A percentile compares a stretch with the other conserved stretches of the same genome.
Conservation (phyloP, 495 filamentous ascomycete genomes). For the Penicillium simplicissimum region DNA sequence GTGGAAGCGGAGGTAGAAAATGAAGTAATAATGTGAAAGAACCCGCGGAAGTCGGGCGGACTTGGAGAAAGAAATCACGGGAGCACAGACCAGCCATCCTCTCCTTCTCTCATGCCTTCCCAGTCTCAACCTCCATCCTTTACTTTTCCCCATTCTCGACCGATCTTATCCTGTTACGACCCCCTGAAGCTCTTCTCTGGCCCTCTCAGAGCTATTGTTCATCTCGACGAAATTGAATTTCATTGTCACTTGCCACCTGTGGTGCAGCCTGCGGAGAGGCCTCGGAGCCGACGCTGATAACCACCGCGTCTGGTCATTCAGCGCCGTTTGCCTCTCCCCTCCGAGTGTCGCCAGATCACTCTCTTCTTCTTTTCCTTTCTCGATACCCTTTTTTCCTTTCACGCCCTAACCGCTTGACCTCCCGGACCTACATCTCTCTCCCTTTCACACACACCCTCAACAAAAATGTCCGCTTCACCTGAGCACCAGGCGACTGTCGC, state of each 20-base stretch:
- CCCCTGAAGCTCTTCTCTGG: neutral
- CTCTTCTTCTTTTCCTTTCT: neutral
- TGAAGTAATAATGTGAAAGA: constrained; percentile 3
- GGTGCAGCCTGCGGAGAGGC: constrained; percentile 13
- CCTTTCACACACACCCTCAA: neutral
- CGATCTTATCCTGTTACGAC: constrained; percentile 7
- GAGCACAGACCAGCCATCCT: constrained; percentile 34
- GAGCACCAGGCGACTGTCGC: constrained; percentile 31
- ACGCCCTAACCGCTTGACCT: neutral
- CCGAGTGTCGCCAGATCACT: neutral
- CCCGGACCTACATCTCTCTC: neutral
- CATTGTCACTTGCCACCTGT: neutral
- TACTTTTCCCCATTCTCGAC: constrained; percentile 7
- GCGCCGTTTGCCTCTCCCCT: constrained; percentile 1
- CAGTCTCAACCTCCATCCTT: constrained; percentile 18
- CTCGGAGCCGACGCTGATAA: constrained; percentile 16
- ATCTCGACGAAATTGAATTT: neutral
- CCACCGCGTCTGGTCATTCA: constrained; percentile 20
- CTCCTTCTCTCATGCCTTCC: constrained; percentile 24
- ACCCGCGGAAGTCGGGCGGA: constrained; percentile 2
- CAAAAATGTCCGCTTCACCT: constrained; percentile 44
- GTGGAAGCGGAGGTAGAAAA: neutral
- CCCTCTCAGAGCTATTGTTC: neutral
- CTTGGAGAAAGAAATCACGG: constrained; percentile 34
- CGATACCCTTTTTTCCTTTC: neutral